phyloP scores from a whole-genome alignment of 306 rosid genomes.

The Glycine tomentella region DNA sequence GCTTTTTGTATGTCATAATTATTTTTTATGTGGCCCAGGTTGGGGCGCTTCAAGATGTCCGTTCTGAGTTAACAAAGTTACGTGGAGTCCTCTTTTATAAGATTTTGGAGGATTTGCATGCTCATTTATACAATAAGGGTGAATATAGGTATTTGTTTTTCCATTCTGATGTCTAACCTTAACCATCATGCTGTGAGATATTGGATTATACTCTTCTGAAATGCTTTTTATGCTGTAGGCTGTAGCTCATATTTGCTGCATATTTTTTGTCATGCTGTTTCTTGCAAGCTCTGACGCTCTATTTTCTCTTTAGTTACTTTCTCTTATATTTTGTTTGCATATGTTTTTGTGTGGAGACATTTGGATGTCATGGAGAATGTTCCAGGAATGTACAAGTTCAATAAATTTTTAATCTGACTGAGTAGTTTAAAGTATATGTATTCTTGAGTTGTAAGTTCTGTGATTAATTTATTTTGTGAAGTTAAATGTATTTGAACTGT shows the following conservation, averaged over 20 bases:
- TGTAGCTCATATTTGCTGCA: slow-evolving; percentile 19
- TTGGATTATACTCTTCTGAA: slow-evolving; percentile 27
- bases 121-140: slow-evolving; percentile 95
- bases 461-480: slow-evolving; percentile 36
- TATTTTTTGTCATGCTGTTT: slow-evolving; percentile 41
- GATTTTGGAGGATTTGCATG: slow-evolving; percentile 94
- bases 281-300: slow-evolving; percentile 38
- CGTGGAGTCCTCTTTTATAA: slow-evolving; percentile 89
- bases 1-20: slow-evolving; percentile 37
- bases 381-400: slow-evolving; percentile 13
- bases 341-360: slow-evolving; percentile 22
- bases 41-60: slow-evolving; percentile 99
- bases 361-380: slow-evolving; percentile 32
- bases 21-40: slow-evolving; percentile 64
- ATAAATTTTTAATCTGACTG: slow-evolving; percentile 25
- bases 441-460: slow-evolving; percentile 21
- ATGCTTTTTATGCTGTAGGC: slow-evolving; percentile 17
- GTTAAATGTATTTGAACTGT: slow-evolving; percentile 45
- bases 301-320: slow-evolving; percentile 31
- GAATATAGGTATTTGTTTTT: slow-evolving; percentile 79
- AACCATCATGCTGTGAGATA: slow-evolving; percentile 21
- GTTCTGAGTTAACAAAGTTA: slow-evolving; percentile 90
- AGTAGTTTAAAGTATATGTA: slow-evolving; percentile 12
- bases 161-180: slow-evolving; percentile 26
- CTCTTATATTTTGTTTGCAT: slow-evolving; percentile 32